These are phyloP conservation scores for Phytophthora capsici DNA, from an alignment of 352 stramenopile genomes.

Conservation along the genomic window DNA sequence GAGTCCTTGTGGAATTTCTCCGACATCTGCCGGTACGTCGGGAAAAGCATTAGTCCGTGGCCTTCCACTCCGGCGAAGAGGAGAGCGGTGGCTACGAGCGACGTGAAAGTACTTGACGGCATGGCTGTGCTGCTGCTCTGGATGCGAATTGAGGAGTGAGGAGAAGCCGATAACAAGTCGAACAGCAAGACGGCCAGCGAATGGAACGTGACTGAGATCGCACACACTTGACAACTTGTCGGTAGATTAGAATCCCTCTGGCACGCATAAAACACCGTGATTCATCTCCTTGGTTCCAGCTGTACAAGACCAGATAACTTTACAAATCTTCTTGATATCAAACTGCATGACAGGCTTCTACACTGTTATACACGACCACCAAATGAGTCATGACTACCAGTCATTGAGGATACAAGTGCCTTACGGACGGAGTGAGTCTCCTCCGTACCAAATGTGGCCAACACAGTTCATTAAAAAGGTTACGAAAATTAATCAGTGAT, in stretches of 20 bases:
- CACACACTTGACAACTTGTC: not conserved
- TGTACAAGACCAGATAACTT: no score
- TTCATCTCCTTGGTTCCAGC: not conserved
- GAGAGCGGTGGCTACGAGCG: slow-evolving; percentile 2
- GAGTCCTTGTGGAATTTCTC: slow-evolving; percentile 32
- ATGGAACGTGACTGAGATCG: not conserved
- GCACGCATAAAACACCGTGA: not conserved
- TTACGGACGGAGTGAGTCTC: no score
- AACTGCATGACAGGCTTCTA: no score
- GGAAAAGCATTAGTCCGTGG: slow-evolving; percentile 13
- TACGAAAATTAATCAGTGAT: no score
- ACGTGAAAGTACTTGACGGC: slow-evolving; percentile 23
- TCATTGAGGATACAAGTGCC: no score
- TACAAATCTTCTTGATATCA: no score
- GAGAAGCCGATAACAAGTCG: not conserved
- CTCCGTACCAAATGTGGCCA: no score
- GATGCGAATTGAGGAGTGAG: slow-evolving; percentile 34
- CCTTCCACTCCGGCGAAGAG: slow-evolving; percentile 8
- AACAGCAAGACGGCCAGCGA: slow-evolving; percentile 17
- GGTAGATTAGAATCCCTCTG: not conserved
- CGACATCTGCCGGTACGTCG: slow-evolving; percentile 24
- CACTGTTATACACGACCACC: no score
- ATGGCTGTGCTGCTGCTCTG: slow-evolving; percentile 31
- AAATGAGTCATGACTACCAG: no score
- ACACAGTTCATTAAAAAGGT: no score